A percentile compares a stretch with the other conserved stretches of the same genome.
Conservation (phyloP, 805 yeast species). For the Martiniozyma abietophila region DNA sequence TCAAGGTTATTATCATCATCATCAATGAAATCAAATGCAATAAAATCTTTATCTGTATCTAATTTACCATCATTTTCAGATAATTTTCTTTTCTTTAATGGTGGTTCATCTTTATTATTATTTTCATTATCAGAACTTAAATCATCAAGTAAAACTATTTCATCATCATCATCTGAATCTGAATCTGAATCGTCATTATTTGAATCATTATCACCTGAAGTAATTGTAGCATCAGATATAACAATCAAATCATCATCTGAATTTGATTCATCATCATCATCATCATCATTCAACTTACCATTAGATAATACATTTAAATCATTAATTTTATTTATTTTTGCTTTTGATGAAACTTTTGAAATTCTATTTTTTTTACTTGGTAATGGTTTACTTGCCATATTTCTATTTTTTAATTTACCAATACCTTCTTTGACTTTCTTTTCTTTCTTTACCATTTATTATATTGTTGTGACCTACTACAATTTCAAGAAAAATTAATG, state of each 20-base stretch:
- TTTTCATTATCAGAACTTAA: constrained; percentile 3
- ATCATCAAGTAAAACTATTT: background rate
- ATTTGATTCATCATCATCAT: constrained; percentile 1
- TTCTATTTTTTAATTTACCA: no score
- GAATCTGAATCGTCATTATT: constrained; percentile 1
- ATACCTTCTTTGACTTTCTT: no score
- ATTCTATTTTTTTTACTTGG: constrained; percentile 7
- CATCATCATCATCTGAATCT: constrained; percentile 7
- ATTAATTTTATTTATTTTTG: constrained; percentile 6
- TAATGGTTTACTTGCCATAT: no score
- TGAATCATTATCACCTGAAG: no score
- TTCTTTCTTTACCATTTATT: no score
- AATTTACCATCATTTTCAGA: constrained; percentile 25
- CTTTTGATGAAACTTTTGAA: constrained; percentile 7
- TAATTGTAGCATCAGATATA: no score
- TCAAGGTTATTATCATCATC: constrained; percentile 31
- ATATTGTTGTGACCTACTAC: no score
- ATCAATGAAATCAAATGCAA: constrained; percentile 44
- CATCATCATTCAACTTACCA: constrained; percentile 6
- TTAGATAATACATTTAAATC: constrained; percentile 10
- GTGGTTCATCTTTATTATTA: constrained; percentile 4
- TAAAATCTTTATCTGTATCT: constrained; percentile 41
- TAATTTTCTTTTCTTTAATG: constrained; percentile 7
- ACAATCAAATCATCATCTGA: constrained; percentile 2
- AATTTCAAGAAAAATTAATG: no score